These are phyloP conservation scores for Elsinoe australis DNA, from an alignment of 2,329 filamentous ascomycete genomes.

Conservation along the genomic window DNA sequence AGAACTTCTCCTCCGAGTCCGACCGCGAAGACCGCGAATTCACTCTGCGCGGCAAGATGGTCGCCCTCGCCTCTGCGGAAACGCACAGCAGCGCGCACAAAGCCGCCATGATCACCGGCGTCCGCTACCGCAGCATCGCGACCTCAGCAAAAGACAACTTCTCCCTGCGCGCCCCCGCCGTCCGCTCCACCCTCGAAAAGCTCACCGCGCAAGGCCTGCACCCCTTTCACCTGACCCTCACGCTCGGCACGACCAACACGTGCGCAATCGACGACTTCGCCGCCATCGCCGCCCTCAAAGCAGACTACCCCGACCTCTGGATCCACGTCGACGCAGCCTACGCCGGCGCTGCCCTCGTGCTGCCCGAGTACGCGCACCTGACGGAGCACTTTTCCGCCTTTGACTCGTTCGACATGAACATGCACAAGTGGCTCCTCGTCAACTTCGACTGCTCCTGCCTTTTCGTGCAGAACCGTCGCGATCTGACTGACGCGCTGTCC, in stretches of 20 bases:
- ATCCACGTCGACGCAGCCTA: slow-evolving; percentile 92
- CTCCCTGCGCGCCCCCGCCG: slow-evolving; percentile 57
- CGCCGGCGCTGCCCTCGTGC: slow-evolving; percentile 75
- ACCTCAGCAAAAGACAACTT: slow-evolving; percentile 57
- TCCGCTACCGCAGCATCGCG: slow-evolving; percentile 66
- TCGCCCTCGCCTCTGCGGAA: slow-evolving; percentile 71
- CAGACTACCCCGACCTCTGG: slow-evolving; percentile 61
- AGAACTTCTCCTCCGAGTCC: slow-evolving; percentile 37
- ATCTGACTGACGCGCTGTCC: slow-evolving; percentile 71
- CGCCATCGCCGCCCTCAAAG: slow-evolving; percentile 53
- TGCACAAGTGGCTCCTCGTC: slow-evolving; percentile 95
- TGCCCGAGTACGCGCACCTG: slow-evolving; percentile 70
- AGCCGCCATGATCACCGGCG: slow-evolving; percentile 75
- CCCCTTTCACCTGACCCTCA: slow-evolving; percentile 80
- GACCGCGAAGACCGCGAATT: slow-evolving; percentile 64
- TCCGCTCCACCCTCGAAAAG: slow-evolving; percentile 56
- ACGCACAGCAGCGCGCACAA: slow-evolving; percentile 82
- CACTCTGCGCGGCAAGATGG: slow-evolving; percentile 60
- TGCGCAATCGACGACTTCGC: slow-evolving; percentile 79
- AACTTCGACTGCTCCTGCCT: slow-evolving; percentile 84
- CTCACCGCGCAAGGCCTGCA: slow-evolving; percentile 62
- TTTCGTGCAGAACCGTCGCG: slow-evolving; percentile 65
- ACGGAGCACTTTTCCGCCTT: slow-evolving; percentile 56
- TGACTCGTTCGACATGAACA: slow-evolving; percentile 89
- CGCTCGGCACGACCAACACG: slow-evolving; percentile 77